These are phyloP conservation scores for Pseudogymnoascus sp. DNA, from an alignment of 2,329 filamentous ascomycete species.

Conservation along the genomic window DNA sequence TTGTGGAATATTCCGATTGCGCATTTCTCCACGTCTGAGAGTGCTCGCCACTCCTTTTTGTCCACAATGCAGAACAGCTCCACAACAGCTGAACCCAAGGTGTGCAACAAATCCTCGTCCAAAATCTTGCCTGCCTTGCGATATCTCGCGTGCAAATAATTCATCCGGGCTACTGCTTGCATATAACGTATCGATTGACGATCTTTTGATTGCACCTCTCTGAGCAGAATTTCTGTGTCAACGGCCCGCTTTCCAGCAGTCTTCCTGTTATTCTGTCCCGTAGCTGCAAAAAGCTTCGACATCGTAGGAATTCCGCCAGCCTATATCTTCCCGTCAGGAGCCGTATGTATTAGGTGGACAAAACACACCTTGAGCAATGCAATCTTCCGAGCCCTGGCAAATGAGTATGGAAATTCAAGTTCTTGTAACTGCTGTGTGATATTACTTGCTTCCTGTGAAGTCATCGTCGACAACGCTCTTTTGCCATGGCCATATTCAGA, in stretches of 20 bases:
- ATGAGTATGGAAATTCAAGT: slow-evolving; percentile 28
- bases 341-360: slow-evolving; percentile 11
- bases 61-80: slow-evolving; percentile 19
- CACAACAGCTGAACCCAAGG: slow-evolving; percentile 15
- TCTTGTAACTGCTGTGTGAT: slow-evolving; percentile 25
- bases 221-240: slow-evolving; percentile 23
- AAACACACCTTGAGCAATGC: slow-evolving; percentile 22
- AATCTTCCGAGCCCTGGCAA: slow-evolving; percentile 22
- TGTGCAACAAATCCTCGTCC: slow-evolving; percentile 19
- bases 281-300: slow-evolving; percentile 20
- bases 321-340: slow-evolving; percentile 5
- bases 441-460: slow-evolving; percentile 23
- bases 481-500: slow-evolving; percentile 14
- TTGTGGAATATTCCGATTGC: slow-evolving; percentile 24
- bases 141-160: slow-evolving; percentile 19
- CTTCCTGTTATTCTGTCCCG: slow-evolving; percentile 17
- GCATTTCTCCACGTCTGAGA: slow-evolving; percentile 23
- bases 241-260: slow-evolving; percentile 20
- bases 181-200: slow-evolving; percentile 17
- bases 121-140: slow-evolving; percentile 21
- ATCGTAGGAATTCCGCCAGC: slow-evolving; percentile 20
- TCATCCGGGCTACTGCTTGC: slow-evolving; percentile 19
- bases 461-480: slow-evolving; percentile 26
- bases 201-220: slow-evolving; percentile 19
- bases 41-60: slow-evolving; percentile 20